Base-by-base conservation (phyloP, 2,329 filamentous ascomycete genomes). In the Ilyonectria robusta region DNA sequence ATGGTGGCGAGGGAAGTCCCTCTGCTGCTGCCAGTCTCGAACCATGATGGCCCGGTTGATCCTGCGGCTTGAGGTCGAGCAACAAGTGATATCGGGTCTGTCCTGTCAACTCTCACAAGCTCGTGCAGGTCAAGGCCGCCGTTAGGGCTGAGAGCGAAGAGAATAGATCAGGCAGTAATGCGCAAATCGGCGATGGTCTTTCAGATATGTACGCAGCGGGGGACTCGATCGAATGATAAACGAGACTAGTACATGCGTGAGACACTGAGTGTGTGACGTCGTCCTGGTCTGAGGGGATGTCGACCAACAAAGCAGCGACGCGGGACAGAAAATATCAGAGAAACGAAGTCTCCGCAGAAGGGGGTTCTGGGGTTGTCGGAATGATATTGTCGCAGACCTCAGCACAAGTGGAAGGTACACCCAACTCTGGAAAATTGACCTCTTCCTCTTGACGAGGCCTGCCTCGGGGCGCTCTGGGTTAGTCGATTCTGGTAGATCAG, bases 1-100 rank as follows among this genome's bases (percentile, higher is more conserved):
- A 11, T 74, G 69, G 42, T 80, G 75, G 37, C 81, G 81, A 76
- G 83, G 77, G 72, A 80, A 69, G 33, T 83, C 81, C 78, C 83
- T 79, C 51, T 78, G 31, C 31, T 33, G 31, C 31, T 33, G 65
- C 75, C 77, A 81, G 65, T 82, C 78, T 70, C 80, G 81, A 56
- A 84, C 84, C 83, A 85, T 85, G 67, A 23, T 67, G 54, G 11
- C 15, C 44, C 33, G 17, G 37, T 17, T 51, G 40, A 23, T 51
- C 9, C 21, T 40, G 33, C 13, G 29, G 7, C 33, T 40, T 59
- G 8, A 15, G 42, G 46, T 23, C 50, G n/a, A 15, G 15, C 19
- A 42, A 19, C 5, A 29, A 51, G 29, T 53, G 29, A 53, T 35
- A 15, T 23, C 29, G 35, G 51, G 29, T 51, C 7, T 15, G 40